Evolutionary conservation across 148 eudicot genomes (phyloP).

Genomic region (Talinum fruticosum): DNA sequence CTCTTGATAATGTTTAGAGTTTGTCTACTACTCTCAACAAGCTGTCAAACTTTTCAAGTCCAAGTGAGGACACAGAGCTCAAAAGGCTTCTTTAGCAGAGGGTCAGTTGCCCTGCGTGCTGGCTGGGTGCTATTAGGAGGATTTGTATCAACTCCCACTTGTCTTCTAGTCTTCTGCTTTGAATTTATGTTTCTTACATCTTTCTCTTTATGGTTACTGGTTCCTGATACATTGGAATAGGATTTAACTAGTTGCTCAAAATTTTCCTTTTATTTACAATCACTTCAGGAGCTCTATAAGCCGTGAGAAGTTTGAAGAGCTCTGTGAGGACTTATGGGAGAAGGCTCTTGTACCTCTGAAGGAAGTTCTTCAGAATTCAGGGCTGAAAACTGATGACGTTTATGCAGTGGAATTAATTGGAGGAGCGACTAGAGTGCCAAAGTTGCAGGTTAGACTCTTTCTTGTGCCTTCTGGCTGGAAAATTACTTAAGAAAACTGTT

Average conservation of each 20-base stretch:
- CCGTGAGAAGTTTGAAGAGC: slow-evolving; percentile 93
- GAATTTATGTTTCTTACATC: neutral
- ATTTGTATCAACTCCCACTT: neutral
- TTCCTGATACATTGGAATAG: neutral
- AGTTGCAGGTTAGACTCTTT: slow-evolving; percentile 63
- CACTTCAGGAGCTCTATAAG: slow-evolving; percentile 79
- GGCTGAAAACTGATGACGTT: slow-evolving; percentile 62
- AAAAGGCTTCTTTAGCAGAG: neutral
- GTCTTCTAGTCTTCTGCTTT: neutral
- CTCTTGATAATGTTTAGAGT: neutral
- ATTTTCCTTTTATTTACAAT: neutral
- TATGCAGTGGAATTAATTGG: slow-evolving; percentile 92
- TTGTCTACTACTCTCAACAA: neutral
- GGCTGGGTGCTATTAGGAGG: neutral
- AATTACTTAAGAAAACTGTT: neutral
- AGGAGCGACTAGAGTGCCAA: slow-evolving; percentile 97
- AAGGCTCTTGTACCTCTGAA: slow-evolving; percentile 72
- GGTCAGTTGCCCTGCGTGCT: neutral
- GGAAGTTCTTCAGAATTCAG: slow-evolving; percentile 69
- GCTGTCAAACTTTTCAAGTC: neutral
- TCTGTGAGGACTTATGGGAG: slow-evolving; percentile 86
- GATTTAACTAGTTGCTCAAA: neutral
- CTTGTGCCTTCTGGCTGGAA: neutral
- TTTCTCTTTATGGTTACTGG: neutral
- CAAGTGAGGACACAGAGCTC: neutral